Base-by-base conservation (phyloP, 306 rosid genomes). In the Cucumis melo region DNA sequence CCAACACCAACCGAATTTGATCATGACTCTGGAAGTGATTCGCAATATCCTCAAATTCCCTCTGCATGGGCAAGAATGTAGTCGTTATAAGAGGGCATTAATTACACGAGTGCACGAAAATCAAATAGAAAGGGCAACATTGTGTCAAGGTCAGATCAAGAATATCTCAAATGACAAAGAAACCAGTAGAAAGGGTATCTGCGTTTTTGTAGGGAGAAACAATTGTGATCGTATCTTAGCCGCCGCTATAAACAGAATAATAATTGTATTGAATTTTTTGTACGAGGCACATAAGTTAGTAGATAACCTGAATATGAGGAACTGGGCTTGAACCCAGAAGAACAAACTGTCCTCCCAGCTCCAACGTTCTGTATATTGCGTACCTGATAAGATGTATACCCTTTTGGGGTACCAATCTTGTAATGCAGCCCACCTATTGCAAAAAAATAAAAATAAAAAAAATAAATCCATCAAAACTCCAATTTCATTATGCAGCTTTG, bases 391-490 rank as follows among this genome's bases (percentile, higher is more conserved):
- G 97, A 80, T 92, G 96, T 58, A 94, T 93, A 72, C 99, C 99
- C 84, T 94, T 94, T 81, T 94, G 99, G 36, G 99, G 97, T 80
- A 94, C 99, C 91, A 94, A 81, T 79, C 99, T 89, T 80, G 99
- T 94, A 82, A 94, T 87, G 93, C 95, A 89, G 51, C 92, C 96
- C 77, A 94, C 93, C 99, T 94, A 85, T 84, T 77, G 79, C 58
- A 58, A 23, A 62, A 58, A 61, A 42, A 46, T 24, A 70, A 11
- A 23, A 32, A 32, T 0, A 32, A 32, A 32, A 32, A 4, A 32
- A 32, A 27, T 42, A 8, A 70, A 70, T 24, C 75, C 13, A 46
- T 19, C 57, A 16, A 46, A 36, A 55, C 51, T 70, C 39, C 75
- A 70, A 46, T 24, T 21, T 48, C 75, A 44, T 70, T 70, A 14